A percentile compares a stretch with the other conserved stretches of the same genome.
These are phyloP conservation scores for Xylaria curta DNA, from an alignment of 495 filamentous ascomycete genomes.

Conservation along the genomic window DNA sequence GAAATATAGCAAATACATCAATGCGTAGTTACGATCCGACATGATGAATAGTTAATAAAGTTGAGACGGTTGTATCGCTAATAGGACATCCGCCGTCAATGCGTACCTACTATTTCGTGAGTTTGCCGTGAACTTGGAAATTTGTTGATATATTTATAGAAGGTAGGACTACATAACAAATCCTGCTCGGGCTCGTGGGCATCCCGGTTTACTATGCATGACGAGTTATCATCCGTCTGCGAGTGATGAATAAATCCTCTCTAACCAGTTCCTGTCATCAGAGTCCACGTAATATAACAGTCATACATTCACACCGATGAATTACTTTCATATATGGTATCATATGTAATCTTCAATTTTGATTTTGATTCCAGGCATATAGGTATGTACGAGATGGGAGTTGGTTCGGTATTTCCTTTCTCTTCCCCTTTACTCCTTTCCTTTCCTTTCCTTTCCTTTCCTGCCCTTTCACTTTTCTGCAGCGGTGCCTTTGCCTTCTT, in stretches of 20 bases:
- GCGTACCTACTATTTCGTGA: too few relatives aligned
- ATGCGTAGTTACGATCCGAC: neutral
- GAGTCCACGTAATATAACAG: too few relatives aligned
- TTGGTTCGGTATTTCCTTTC: neutral
- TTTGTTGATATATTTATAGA: neutral
- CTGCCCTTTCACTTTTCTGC: neutral
- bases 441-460: neutral
- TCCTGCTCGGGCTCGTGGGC: neutral
- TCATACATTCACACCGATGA: too few relatives aligned
- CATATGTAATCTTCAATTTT: neutral
- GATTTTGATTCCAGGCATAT: neutral
- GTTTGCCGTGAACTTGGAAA: neutral
- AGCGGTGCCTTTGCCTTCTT: neutral
- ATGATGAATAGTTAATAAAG: neutral
- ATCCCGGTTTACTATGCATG: too few relatives aligned
- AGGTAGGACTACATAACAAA: neutral
- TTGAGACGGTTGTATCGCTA: neutral
- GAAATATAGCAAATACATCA: neutral
- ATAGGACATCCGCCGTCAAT: too few relatives aligned
- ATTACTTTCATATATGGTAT: neutral
- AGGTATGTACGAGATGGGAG: slow-evolving; percentile 10
- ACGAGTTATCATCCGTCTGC: too few relatives aligned
- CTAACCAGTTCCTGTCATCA: neutral
- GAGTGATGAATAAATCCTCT: neutral
- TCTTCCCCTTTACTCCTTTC: neutral